phyloP scores from a whole-genome alignment of 139 green algal genomes.

The Micromonas commoda region DNA sequence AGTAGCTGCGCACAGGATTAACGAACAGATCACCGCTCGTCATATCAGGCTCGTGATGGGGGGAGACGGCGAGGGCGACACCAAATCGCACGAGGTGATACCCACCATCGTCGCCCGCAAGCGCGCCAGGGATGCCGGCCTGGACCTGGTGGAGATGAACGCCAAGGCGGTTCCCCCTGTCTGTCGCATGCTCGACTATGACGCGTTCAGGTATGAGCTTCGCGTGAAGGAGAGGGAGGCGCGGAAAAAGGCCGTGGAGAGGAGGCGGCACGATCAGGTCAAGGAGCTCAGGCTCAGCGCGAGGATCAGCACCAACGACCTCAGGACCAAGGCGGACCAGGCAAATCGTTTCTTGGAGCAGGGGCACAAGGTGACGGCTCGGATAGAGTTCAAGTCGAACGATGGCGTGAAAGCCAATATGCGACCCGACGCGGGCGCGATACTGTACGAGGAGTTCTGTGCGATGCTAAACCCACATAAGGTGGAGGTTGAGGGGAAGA shows the following conservation, averaged over 20 bases:
- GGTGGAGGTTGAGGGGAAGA: not conserved
- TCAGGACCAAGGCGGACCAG: not conserved
- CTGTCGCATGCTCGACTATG: slow-evolving; percentile 54
- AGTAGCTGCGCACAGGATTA: not conserved
- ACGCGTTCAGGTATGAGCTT: slow-evolving; percentile 60
- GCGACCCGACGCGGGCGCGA: not conserved
- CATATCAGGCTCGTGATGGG: not conserved
- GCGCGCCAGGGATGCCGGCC: slow-evolving; percentile 10
- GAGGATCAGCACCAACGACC: slow-evolving; percentile 6
- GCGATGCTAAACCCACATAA: not conserved
- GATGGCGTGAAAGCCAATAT: not conserved
- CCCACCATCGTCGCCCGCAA: not conserved
- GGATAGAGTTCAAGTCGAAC: slow-evolving; percentile 15
- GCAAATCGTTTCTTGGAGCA: not conserved
- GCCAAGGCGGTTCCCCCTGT: slow-evolving; percentile 50
- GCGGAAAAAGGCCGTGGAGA: slow-evolving; percentile 41
- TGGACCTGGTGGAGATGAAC: slow-evolving; percentile 59
- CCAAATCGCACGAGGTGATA: not conserved
- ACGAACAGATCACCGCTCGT: not conserved
- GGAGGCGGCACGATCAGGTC: not conserved
- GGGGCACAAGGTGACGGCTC: not conserved
- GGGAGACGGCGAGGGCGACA: not conserved
- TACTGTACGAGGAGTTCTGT: not conserved
- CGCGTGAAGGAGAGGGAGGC: slow-evolving; percentile 52
- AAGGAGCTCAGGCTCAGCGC: not conserved